Evolutionary conservation across 2,329 filamentous ascomycete species (phyloP).

Genomic region (Ophiosphaerella narmari): DNA sequence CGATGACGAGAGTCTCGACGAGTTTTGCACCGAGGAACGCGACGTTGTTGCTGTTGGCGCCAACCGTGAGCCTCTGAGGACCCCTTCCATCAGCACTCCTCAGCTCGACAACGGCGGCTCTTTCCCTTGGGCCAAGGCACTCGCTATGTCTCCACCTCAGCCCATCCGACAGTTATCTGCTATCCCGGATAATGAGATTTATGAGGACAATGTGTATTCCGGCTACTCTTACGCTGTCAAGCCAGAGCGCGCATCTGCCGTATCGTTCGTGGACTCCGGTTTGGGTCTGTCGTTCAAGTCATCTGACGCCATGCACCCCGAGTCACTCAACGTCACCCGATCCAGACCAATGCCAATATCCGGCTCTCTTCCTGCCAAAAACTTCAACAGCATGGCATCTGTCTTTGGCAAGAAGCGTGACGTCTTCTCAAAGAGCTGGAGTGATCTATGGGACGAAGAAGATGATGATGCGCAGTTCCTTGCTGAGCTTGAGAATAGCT

Average conservation of each 20-base stretch:
- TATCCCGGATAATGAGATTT: constrained; percentile 79
- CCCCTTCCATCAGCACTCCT: constrained; percentile 90
- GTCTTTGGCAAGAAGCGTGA: constrained; percentile 80
- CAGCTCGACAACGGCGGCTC: constrained; percentile 74
- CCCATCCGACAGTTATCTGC: constrained; percentile 81
- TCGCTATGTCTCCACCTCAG: constrained; percentile 75
- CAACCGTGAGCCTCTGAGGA: constrained; percentile 93
- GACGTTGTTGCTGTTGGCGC: constrained; percentile 77
- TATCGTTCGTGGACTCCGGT: constrained; percentile 82
- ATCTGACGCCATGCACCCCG: constrained; percentile 53
- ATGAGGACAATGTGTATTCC: constrained; percentile 83
- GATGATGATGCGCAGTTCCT: constrained; percentile 68
- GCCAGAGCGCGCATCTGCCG: constrained; percentile 77
- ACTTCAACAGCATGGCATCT: constrained; percentile 72
- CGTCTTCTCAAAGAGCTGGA: constrained; percentile 96
- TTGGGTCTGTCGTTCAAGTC: constrained; percentile 82
- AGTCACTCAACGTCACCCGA: constrained; percentile 56
- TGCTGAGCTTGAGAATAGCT: constrained; percentile 64
- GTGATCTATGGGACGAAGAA: constrained; percentile 96
- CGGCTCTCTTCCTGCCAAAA: constrained; percentile 73
- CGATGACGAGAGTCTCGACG: constrained; percentile 86
- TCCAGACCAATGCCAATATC: constrained; percentile 77
- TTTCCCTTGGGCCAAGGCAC: constrained; percentile 93
- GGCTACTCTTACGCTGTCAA: constrained; percentile 78
- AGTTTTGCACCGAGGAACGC: constrained; percentile 85